These are phyloP conservation scores for Talaromyces verruculosus DNA, from an alignment of 2,329 filamentous ascomycete species.

Conservation along the genomic window DNA sequence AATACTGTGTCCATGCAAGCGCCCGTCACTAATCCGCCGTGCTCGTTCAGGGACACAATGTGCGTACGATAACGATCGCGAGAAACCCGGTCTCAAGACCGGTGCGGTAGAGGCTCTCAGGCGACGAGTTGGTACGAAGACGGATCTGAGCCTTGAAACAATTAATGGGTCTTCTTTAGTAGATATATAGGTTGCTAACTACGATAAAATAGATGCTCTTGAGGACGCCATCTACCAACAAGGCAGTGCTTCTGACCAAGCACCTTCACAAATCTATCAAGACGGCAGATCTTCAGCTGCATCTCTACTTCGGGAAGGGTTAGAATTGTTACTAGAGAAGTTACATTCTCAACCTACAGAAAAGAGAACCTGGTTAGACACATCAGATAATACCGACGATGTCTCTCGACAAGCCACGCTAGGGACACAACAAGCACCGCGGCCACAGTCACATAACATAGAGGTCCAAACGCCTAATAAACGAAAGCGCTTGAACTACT, in stretches of 20 bases:
- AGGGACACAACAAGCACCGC: neutral
- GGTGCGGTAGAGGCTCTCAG: constrained; percentile 21
- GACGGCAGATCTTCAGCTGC: neutral
- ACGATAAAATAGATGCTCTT: neutral
- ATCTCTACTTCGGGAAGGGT: neutral
- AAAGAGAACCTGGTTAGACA: neutral
- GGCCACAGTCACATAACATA: neutral
- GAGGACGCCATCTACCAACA: neutral
- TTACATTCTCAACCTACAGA: neutral
- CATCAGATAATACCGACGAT: neutral
- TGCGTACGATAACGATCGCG: constrained; percentile 9
- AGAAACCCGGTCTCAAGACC: constrained; percentile 18
- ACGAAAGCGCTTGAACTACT: neutral
- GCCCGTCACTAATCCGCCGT: neutral
- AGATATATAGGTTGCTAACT: neutral
- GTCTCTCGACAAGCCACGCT: neutral
- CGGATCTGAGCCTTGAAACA: neutral
- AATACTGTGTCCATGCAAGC: neutral
- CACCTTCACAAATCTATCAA: neutral
- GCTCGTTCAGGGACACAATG: neutral
- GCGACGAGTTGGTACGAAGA: constrained; percentile 9
- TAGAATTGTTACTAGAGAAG: neutral
- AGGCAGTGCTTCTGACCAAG: neutral
- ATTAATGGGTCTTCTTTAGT: neutral
- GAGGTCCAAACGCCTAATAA: neutral